A percentile compares a stretch with the other conserved stretches of the same genome.
Conservation (phyloP, 306 rosid genomes). For the Alnus rubra region DNA sequence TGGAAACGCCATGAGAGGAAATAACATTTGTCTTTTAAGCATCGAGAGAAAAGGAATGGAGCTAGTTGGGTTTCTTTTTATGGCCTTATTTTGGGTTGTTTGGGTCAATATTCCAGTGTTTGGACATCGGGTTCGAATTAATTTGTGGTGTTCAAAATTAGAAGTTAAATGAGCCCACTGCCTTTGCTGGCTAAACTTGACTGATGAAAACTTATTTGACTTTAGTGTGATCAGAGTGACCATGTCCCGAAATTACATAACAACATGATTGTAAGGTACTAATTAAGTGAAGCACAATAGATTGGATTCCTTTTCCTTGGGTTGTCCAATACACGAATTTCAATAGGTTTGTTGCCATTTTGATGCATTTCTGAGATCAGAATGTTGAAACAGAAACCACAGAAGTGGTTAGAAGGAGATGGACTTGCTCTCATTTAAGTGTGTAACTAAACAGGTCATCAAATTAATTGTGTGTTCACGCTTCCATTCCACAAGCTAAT, state of each 20-base stretch:
- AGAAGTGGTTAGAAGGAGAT: background rate
- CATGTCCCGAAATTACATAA: background rate
- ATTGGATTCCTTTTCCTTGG: background rate
- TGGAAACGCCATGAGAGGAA: background rate
- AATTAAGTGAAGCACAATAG: background rate
- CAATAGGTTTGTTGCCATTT: background rate
- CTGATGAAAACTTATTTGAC: background rate
- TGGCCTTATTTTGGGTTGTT: background rate
- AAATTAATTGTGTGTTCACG: background rate
- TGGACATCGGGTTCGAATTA: background rate
- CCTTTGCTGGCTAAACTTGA: background rate
- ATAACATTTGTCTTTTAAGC: background rate
- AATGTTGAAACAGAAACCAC: background rate
- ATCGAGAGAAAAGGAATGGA: background rate
- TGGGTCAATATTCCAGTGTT: background rate
- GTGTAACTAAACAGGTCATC: background rate
- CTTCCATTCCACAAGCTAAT: background rate
- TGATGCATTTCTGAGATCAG: background rate
- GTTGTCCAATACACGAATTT: background rate
- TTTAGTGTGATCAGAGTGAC: background rate
- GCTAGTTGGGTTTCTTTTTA: background rate
- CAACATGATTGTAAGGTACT: background rate
- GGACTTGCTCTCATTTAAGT: background rate
- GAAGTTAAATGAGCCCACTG: background rate
- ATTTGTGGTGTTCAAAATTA: background rate